Evolutionary conservation across 768 basidiomycete species (phyloP).

Genomic region (Pisolithus microcarpus): DNA sequence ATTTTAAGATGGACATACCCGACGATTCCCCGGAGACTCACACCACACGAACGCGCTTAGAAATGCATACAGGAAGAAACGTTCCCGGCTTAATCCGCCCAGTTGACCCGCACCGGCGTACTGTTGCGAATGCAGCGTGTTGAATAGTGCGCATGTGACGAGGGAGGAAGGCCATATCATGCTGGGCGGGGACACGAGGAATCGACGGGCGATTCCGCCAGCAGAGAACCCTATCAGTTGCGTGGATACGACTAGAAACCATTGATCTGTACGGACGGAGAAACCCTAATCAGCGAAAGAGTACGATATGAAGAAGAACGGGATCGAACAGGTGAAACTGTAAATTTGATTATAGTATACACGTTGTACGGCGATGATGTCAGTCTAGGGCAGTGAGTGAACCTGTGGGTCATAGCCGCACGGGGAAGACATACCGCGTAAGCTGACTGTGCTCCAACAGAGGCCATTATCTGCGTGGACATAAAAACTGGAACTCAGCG

Average conservation of each 20-base stretch:
- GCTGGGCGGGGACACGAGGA: slow-evolving; percentile 52
- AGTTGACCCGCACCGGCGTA: slow-evolving; percentile 58
- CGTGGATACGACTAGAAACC: slow-evolving; percentile 63
- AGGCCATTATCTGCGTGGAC: slow-evolving; percentile 42
- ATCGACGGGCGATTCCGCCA: slow-evolving; percentile 67
- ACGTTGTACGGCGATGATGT: slow-evolving; percentile 66
- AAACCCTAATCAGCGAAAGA: background rate
- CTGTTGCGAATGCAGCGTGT: slow-evolving; percentile 65
- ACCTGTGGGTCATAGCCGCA: background rate
- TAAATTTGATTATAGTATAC: slow-evolving; percentile 58
- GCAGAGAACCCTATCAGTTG: slow-evolving; percentile 70
- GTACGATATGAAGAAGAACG: background rate
- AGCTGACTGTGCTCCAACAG: slow-evolving; percentile 51
- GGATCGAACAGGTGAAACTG: slow-evolving; percentile 37
- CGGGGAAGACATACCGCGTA: slow-evolving; percentile 41
- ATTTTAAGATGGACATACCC: background rate
- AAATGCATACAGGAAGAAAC: slow-evolving; percentile 69
- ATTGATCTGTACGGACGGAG: slow-evolving; percentile 33
- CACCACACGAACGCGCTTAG: slow-evolving; percentile 54
- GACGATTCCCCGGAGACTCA: slow-evolving; percentile 25
- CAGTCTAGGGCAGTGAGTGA: slow-evolving; percentile 33
- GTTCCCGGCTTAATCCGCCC: slow-evolving; percentile 63
- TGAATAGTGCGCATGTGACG: slow-evolving; percentile 69
- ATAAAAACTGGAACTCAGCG: slow-evolving; percentile 16
- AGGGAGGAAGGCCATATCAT: slow-evolving; percentile 76